Evolutionary conservation across 2,329 filamentous ascomycete species (phyloP).

Genomic region (Pseudocercospora musae): DNA sequence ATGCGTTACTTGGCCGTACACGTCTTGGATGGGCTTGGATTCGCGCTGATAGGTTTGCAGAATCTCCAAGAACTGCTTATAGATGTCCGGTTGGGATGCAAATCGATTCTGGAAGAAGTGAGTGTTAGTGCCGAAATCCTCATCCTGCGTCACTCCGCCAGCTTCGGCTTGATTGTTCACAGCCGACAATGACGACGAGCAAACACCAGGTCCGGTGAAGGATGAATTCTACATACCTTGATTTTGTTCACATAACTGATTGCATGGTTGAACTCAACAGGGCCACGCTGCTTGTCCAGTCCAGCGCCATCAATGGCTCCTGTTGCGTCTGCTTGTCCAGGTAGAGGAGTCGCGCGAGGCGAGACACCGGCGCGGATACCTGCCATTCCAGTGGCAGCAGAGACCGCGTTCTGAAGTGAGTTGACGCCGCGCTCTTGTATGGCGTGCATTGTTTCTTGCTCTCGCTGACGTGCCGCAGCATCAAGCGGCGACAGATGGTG

Average conservation of each 20-base stretch:
- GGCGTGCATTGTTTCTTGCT: slow-evolving; percentile 48
- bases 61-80: slow-evolving; percentile 98
- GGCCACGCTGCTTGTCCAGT: slow-evolving; percentile 74
- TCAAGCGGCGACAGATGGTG: slow-evolving; percentile 32
- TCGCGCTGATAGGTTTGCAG: slow-evolving; percentile 97
- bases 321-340: slow-evolving; percentile 57
- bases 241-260: slow-evolving; percentile 99
- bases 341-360: slow-evolving; percentile 48
- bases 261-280: slow-evolving; percentile 97
- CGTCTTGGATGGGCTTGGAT: slow-evolving; percentile 96
- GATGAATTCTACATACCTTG: slow-evolving; percentile 64
- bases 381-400: slow-evolving; percentile 52
- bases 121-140: background rate
- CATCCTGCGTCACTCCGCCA: background rate
- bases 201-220: background rate
- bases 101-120: slow-evolving; percentile 73
- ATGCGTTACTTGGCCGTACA: slow-evolving; percentile 93
- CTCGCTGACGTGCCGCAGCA: slow-evolving; percentile 27
- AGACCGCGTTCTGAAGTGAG: slow-evolving; percentile 63
- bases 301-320: slow-evolving; percentile 44
- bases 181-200: background rate
- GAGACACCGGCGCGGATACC: slow-evolving; percentile 51
- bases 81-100: slow-evolving; percentile 93
- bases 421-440: slow-evolving; percentile 65
- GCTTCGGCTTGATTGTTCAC: background rate